Evolutionary conservation across 2,329 filamentous ascomycete species (phyloP).

Genomic region (Drechslerella dactyloides): DNA sequence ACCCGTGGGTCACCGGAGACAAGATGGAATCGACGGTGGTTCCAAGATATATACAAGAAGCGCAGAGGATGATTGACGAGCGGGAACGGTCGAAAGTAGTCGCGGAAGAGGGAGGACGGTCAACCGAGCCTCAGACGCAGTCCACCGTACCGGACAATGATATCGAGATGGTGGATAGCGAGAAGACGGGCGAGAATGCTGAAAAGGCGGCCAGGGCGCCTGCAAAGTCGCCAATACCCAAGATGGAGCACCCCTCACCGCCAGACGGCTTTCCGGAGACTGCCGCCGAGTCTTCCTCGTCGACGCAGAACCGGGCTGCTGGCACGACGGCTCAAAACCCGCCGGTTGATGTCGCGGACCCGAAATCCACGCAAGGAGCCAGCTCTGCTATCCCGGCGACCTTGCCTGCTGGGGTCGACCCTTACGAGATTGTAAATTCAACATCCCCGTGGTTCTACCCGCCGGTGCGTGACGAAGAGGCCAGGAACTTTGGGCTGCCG

Average conservation of each 20-base stretch:
- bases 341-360: slow-evolving; percentile 6
- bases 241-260: slow-evolving; percentile 41
- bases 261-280: slow-evolving; percentile 37
- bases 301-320: slow-evolving; percentile 9
- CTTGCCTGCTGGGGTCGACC: slow-evolving; percentile 36
- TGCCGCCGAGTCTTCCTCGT: slow-evolving; percentile 20
- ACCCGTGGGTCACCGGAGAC: slow-evolving; percentile 64
- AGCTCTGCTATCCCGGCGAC: slow-evolving; percentile 5
- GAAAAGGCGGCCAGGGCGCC: slow-evolving; percentile 25
- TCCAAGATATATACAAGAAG: slow-evolving; percentile 53
- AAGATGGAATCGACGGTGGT: slow-evolving; percentile 60
- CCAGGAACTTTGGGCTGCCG: slow-evolving; percentile 72
- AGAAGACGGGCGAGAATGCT: neutral
- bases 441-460: slow-evolving; percentile 64
- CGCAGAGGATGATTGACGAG: slow-evolving; percentile 44
- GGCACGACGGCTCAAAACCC: slow-evolving; percentile 4
- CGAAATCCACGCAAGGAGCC: slow-evolving; percentile 14
- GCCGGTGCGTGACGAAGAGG: slow-evolving; percentile 68
- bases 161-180: slow-evolving; percentile 41
- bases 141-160: slow-evolving; percentile 44
- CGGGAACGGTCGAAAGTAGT: slow-evolving; percentile 21
- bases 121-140: slow-evolving; percentile 33
- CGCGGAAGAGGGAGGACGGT: slow-evolving; percentile 11
- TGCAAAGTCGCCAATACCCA: slow-evolving; percentile 43
- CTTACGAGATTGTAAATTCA: slow-evolving; percentile 41